These are phyloP conservation scores for Aspergillus melleus DNA, from an alignment of 2,329 filamentous ascomycete genomes.

Conservation along the genomic window DNA sequence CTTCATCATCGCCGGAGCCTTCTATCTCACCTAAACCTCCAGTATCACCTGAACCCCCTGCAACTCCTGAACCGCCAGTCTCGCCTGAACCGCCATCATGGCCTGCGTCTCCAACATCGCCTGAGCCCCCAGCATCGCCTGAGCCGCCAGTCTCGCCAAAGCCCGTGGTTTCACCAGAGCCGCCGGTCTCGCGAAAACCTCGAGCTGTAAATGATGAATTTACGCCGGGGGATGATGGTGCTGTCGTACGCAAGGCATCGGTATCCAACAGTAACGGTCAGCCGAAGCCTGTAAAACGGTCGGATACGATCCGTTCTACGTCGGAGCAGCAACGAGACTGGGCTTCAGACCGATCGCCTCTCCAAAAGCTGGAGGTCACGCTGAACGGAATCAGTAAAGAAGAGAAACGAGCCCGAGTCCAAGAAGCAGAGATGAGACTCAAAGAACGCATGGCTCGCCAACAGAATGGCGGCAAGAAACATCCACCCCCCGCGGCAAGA, in stretches of 20 bases:
- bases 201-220: background rate
- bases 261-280: slow-evolving; percentile 17
- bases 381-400: slow-evolving; percentile 93
- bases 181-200: background rate
- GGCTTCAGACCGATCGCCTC: slow-evolving; percentile 80
- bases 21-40: slow-evolving; percentile 1
- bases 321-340: slow-evolving; percentile 49
- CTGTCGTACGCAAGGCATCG: slow-evolving; percentile 5
- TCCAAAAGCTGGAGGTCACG: slow-evolving; percentile 90
- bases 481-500: background rate
- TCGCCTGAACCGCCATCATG: slow-evolving; percentile 2
- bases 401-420: slow-evolving; percentile 81
- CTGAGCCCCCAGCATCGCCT: background rate
- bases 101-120: too few species aligned
- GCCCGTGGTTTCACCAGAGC: slow-evolving; percentile 8
- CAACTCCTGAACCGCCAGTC: slow-evolving; percentile 7
- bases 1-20: too few species aligned
- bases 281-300: slow-evolving; percentile 28
- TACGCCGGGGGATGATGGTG: background rate
- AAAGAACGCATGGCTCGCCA: slow-evolving; percentile 54
- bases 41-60: background rate
- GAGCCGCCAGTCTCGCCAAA: slow-evolving; percentile 6
- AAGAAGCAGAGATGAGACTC: slow-evolving; percentile 75
- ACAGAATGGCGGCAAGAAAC: slow-evolving; percentile 12
- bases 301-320: slow-evolving; percentile 32